A percentile compares a stretch with the other conserved stretches of the same genome.
Conservation (phyloP, 2,329 filamentous ascomycete species). For the Talaromyces sp. region DNA sequence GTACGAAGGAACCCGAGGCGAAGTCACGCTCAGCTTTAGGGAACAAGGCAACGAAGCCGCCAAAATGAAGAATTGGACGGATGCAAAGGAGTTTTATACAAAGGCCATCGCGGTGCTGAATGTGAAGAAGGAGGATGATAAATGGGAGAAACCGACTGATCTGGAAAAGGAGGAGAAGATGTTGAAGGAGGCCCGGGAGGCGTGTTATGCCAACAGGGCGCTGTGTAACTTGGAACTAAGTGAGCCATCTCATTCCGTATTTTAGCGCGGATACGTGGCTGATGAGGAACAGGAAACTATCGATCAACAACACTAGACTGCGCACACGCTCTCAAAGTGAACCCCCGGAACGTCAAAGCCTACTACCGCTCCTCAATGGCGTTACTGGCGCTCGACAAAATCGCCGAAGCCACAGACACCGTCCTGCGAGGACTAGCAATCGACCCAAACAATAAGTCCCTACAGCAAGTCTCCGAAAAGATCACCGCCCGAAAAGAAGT, state of each 20-base stretch:
- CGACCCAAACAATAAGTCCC: constrained; percentile 65
- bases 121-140: constrained; percentile 51
- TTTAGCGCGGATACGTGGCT: no score
- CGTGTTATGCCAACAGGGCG: constrained; percentile 79
- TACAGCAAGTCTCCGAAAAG: constrained; percentile 60
- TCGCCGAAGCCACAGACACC: constrained; percentile 75
- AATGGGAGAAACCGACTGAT: constrained; percentile 52
- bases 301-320: constrained; percentile 83
- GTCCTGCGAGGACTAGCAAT: constrained; percentile 63
- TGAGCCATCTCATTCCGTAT: constrained; percentile 34
- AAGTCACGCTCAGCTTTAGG: constrained; percentile 80
- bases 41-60: constrained; percentile 91
- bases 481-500: constrained; percentile 58
- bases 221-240: constrained; percentile 82
- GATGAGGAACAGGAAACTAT: constrained; percentile 64
- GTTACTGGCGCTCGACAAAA: constrained; percentile 71
- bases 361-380: constrained; percentile 81
- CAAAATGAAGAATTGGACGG: constrained; percentile 65
- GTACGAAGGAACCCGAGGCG: constrained; percentile 84
- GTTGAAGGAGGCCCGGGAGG: constrained; percentile 66
- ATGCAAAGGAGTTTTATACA: constrained; percentile 87
- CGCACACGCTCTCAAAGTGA: constrained; percentile 71
- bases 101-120: constrained; percentile 75
- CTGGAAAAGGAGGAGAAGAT: constrained; percentile 56
- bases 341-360: constrained; percentile 80